Conservation (phyloP, 495 filamentous ascomycete genomes). For the Aspergillus mulundensis region DNA sequence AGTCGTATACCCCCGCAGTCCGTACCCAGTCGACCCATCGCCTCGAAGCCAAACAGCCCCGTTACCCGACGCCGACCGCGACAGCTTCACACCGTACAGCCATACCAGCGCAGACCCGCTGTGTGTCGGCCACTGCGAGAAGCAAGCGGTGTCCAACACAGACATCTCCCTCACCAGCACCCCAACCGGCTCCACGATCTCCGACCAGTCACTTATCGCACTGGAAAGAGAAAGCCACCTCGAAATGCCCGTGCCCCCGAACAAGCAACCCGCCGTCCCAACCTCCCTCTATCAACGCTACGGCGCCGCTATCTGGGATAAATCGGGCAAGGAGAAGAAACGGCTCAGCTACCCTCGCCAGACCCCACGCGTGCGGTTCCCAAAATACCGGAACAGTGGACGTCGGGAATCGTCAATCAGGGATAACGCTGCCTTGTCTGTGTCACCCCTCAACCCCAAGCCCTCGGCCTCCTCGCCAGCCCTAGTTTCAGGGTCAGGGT, state of each 20-base stretch:
- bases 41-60: background rate
- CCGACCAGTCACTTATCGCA: background rate
- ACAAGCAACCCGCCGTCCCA: constrained; percentile 33
- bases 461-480: constrained; percentile 13
- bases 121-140: constrained; percentile 14
- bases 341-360: constrained; percentile 22
- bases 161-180: constrained; percentile 20
- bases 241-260: constrained; percentile 7
- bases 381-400: constrained; percentile 16
- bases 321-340: constrained; percentile 32
- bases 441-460: background rate
- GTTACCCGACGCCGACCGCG: background rate
- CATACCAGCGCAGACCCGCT: background rate
- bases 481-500: constrained; percentile 7
- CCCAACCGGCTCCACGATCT: constrained; percentile 16
- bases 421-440: background rate
- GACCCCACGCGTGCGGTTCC: constrained; percentile 18
- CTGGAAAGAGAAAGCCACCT: background rate
- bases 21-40: background rate
- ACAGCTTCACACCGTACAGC: background rate
- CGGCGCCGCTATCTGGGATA: constrained; percentile 36
- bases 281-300: constrained; percentile 36
- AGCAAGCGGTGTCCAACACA: constrained; percentile 8
- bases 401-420: background rate
- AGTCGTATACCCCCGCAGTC: constrained; percentile 7